Percentiles rank a stretch among this genome's conserved stretches.
phyloP scores from a whole-genome alignment of 2,329 filamentous ascomycete genomes.

The Magnaporthales sp. region DNA sequence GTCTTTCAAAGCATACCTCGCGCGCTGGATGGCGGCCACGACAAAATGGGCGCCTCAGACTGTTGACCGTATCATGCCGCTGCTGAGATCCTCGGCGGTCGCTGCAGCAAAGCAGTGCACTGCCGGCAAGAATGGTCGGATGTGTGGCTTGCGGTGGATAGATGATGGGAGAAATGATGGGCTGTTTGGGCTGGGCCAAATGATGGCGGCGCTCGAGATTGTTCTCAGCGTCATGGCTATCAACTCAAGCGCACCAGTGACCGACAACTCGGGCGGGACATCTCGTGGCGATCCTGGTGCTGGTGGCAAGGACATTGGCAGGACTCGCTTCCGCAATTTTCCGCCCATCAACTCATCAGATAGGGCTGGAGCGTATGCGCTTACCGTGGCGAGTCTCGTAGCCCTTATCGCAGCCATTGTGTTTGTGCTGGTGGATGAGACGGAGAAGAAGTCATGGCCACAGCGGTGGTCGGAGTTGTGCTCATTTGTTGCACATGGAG shows the following conservation, averaged over 20 bases:
- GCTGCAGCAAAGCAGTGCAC: slow-evolving; percentile 49
- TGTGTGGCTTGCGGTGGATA: slow-evolving; percentile 55
- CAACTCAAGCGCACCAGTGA: slow-evolving; percentile 27
- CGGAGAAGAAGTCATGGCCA: not conserved
- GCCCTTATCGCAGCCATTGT: slow-evolving; percentile 6
- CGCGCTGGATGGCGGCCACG: slow-evolving; percentile 52
- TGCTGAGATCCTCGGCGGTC: slow-evolving; percentile 45
- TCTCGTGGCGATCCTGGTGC: slow-evolving; percentile 36
- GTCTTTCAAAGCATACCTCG: slow-evolving; percentile 56
- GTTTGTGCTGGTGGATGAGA: slow-evolving; percentile 9
- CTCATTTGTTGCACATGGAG: not conserved
- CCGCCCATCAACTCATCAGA: slow-evolving; percentile 48
- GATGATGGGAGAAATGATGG: slow-evolving; percentile 32
- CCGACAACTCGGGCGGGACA: slow-evolving; percentile 36
- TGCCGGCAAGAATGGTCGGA: slow-evolving; percentile 45
- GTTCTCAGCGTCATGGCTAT: slow-evolving; percentile 52
- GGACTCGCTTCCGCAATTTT: slow-evolving; percentile 14
- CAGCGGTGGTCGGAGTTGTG: slow-evolving; percentile 7
- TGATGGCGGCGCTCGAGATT: slow-evolving; percentile 61
- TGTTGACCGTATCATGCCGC: slow-evolving; percentile 39
- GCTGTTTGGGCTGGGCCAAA: slow-evolving; percentile 55
- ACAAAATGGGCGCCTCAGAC: slow-evolving; percentile 58
- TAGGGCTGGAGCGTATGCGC: slow-evolving; percentile 57
- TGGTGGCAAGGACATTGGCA: slow-evolving; percentile 37
- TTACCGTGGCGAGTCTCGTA: slow-evolving; percentile 30